Conservation (phyloP, 2,329 filamentous ascomycete genomes). For the Aspergillus neotritici region DNA sequence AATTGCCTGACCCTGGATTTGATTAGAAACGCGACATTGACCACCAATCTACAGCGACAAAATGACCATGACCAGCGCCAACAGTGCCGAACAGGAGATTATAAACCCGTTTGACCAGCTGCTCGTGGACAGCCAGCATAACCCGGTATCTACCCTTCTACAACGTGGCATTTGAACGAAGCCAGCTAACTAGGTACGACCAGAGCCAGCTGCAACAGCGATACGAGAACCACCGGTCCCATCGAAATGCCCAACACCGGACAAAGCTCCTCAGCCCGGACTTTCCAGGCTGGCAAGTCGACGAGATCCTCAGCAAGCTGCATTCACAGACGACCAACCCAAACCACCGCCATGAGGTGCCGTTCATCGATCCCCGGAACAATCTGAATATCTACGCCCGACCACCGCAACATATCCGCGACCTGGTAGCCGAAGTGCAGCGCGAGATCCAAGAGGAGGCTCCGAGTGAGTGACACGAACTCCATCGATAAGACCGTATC, state of each 20-base stretch:
- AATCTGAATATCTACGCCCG: slow-evolving; percentile 86
- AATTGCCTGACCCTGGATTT: background rate
- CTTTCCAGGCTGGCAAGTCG: slow-evolving; percentile 67
- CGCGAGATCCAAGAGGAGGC: slow-evolving; percentile 56
- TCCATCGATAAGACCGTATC: too few species aligned
- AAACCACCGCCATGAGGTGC: slow-evolving; percentile 56
- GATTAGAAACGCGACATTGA: background rate
- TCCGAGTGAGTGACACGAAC: slow-evolving; percentile 56
- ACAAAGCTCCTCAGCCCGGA: slow-evolving; percentile 63
- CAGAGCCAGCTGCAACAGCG: slow-evolving; percentile 55
- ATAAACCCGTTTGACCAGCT: slow-evolving; percentile 70
- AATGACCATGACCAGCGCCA: slow-evolving; percentile 5
- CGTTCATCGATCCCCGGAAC: slow-evolving; percentile 68
- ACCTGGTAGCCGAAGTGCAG: slow-evolving; percentile 65
- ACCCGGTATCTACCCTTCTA: slow-evolving; percentile 51
- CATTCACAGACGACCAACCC: slow-evolving; percentile 34
- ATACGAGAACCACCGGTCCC: slow-evolving; percentile 68
- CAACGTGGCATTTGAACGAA: background rate
- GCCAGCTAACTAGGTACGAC: background rate
- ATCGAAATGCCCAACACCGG: slow-evolving; percentile 70
- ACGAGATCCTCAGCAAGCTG: slow-evolving; percentile 68
- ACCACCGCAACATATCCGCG: slow-evolving; percentile 65
- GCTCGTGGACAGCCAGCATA: slow-evolving; percentile 60
- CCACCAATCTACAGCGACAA: background rate
- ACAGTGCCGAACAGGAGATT: slow-evolving; percentile 1